phyloP scores from a whole-genome alignment of 1,139 yeast genomes.

The Nakaseomyces bracarensis region DNA sequence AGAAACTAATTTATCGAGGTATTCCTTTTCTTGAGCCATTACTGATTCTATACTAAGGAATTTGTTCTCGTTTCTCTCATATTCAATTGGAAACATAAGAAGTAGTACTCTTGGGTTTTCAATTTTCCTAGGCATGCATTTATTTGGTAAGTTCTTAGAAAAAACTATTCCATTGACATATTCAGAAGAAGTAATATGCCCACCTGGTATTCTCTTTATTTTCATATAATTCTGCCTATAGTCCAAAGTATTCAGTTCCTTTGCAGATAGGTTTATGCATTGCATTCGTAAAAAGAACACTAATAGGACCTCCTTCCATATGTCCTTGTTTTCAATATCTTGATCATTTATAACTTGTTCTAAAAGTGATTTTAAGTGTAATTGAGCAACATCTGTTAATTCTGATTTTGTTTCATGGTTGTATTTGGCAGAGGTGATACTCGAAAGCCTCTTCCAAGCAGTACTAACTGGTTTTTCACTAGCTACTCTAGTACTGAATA shows the following conservation, averaged over 20 bases:
- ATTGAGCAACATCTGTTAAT: slow-evolving; percentile 32
- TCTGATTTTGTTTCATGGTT: slow-evolving; percentile 24
- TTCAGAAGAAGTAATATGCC: slow-evolving; percentile 49
- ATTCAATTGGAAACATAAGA: slow-evolving; percentile 84
- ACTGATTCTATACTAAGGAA: slow-evolving; percentile 79
- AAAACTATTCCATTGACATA: slow-evolving; percentile 75
- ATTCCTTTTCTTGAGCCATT: slow-evolving; percentile 81
- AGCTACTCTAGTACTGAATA: neutral
- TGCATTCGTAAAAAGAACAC: slow-evolving; percentile 40
- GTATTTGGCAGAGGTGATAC: slow-evolving; percentile 14
- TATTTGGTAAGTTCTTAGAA: slow-evolving; percentile 78
- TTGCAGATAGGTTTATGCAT: slow-evolving; percentile 46
- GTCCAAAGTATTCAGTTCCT: slow-evolving; percentile 68
- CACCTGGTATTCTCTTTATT: slow-evolving; percentile 76
- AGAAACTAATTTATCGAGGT: slow-evolving; percentile 70
- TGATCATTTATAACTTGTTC: slow-evolving; percentile 66
- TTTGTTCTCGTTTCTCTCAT: slow-evolving; percentile 58
- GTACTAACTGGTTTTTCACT: slow-evolving; percentile 9
- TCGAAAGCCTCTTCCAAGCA: slow-evolving; percentile 20
- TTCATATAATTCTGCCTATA: slow-evolving; percentile 74
- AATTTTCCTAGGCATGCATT: slow-evolving; percentile 61
- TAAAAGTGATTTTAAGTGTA: slow-evolving; percentile 32
- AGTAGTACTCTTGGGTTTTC: slow-evolving; percentile 68
- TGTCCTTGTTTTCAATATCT: slow-evolving; percentile 47
- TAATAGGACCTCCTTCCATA: slow-evolving; percentile 46